A percentile compares a stretch with the other conserved stretches of the same genome.
Evolutionary conservation across 495 filamentous ascomycete genomes (phyloP).

Genomic region (Podospora appendiculata): DNA sequence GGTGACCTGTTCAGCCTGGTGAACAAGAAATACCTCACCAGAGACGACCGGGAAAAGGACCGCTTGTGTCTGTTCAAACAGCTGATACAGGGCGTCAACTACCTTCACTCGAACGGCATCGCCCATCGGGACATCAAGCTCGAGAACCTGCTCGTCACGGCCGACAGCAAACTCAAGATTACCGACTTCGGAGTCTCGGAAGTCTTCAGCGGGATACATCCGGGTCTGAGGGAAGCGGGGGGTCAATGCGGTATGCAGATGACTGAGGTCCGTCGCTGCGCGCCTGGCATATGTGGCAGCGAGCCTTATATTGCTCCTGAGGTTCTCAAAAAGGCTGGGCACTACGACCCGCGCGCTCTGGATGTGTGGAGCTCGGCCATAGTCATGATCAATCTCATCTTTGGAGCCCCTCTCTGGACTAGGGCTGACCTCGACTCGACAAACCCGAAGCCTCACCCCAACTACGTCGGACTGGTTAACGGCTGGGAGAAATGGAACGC

Average conservation of each 20-base stretch:
- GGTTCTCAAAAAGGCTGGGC: slow-evolving; percentile 52
- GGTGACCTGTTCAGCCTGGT: slow-evolving; percentile 69
- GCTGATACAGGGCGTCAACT: slow-evolving; percentile 59
- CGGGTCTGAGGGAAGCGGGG: slow-evolving; percentile 54
- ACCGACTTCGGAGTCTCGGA: slow-evolving; percentile 75
- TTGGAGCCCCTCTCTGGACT: slow-evolving; percentile 57
- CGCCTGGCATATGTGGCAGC: slow-evolving; percentile 67
- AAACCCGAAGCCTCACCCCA: slow-evolving; percentile 13
- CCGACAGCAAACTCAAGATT: slow-evolving; percentile 66
- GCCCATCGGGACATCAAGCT: slow-evolving; percentile 79
- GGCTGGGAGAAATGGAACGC: slow-evolving; percentile 56
- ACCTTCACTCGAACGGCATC: slow-evolving; percentile 63
- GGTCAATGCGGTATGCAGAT: slow-evolving; percentile 60
- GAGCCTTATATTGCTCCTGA: slow-evolving; percentile 73
- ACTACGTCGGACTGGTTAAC: slow-evolving; percentile 51
- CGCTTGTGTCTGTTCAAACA: slow-evolving; percentile 76
- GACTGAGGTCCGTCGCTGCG: slow-evolving; percentile 55
- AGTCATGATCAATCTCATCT: slow-evolving; percentile 61
- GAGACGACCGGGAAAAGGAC: slow-evolving; percentile 55
- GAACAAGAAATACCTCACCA: slow-evolving; percentile 51
- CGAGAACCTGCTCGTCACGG: slow-evolving; percentile 66
- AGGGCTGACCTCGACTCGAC: slow-evolving; percentile 37
- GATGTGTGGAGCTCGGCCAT: slow-evolving; percentile 78
- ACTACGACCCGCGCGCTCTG: slow-evolving; percentile 67
- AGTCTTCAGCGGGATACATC: slow-evolving; percentile 67